phyloP scores from a whole-genome alignment of 306 rosid genomes.

The Ammopiptanthus mongolicus region DNA sequence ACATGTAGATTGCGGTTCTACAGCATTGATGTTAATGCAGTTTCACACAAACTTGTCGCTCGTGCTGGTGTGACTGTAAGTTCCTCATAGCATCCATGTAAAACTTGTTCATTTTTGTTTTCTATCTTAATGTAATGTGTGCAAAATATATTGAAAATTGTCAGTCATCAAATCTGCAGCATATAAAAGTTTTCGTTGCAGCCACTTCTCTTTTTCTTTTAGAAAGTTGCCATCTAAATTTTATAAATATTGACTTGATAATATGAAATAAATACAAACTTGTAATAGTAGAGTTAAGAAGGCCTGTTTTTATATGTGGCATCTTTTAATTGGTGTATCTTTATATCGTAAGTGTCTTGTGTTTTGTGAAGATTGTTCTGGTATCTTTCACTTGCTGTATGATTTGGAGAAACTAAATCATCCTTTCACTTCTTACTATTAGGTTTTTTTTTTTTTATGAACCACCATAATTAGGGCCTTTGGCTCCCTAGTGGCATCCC shows the following conservation, averaged over 20 bases:
- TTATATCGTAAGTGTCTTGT: background rate
- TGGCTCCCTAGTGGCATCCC: too few species aligned
- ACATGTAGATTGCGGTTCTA: slow-evolving; percentile 68
- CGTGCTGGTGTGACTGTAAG: slow-evolving; percentile 89
- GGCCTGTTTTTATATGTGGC: background rate
- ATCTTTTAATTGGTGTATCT: background rate
- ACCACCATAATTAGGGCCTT: too few species aligned
- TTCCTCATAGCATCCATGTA: slow-evolving; percentile 18
- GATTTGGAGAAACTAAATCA: too few species aligned
- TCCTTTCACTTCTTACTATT: background rate
- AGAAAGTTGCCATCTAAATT: background rate
- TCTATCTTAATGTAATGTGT: slow-evolving; percentile 6
- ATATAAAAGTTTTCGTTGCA: background rate
- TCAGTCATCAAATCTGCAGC: background rate
- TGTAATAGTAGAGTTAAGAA: background rate
- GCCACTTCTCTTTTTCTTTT: background rate
- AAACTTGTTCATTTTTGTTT: slow-evolving; percentile 2
- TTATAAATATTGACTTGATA: background rate
- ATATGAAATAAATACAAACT: background rate
- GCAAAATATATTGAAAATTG: background rate
- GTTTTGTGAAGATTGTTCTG: background rate
- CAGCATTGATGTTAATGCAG: slow-evolving; percentile 69
- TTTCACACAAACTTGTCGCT: slow-evolving; percentile 73
- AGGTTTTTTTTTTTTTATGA: too few species aligned
- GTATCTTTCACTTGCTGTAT: background rate